A percentile compares a stretch with the other conserved stretches of the same genome.
Conservation (phyloP, 2,329 filamentous ascomycete genomes). For the Tolypocladium amazonense region DNA sequence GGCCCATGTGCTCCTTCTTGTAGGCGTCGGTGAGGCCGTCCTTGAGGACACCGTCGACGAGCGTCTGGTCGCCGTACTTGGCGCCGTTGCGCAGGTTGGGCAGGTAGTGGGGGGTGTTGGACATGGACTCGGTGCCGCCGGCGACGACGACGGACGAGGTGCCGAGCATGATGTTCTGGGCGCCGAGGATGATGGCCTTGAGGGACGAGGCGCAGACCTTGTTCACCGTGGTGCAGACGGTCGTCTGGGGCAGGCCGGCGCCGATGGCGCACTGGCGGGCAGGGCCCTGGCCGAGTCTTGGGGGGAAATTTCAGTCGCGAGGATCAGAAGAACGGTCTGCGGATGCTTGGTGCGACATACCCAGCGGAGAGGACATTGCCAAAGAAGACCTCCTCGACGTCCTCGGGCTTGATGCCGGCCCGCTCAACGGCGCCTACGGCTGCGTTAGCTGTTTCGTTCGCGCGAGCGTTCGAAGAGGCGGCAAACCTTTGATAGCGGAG, state of each 20-base stretch:
- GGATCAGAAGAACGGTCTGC: background rate
- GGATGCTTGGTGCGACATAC: conserved; percentile 38
- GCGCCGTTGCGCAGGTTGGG: conserved; percentile 74
- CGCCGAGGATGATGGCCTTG: conserved; percentile 89
- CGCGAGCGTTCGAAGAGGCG: background rate
- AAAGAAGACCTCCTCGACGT: conserved; percentile 95
- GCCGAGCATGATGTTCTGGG: conserved; percentile 95
- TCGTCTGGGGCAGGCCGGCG: conserved; percentile 71
- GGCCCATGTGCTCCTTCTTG: conserved; percentile 94
- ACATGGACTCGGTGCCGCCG: conserved; percentile 97
- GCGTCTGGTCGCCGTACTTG: conserved; percentile 85
- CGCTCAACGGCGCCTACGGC: conserved; percentile 65
- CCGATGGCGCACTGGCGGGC: conserved; percentile 87
- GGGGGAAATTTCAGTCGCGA: background rate
- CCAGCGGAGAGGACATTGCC: conserved; percentile 96
- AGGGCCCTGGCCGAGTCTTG: conserved; percentile 87
- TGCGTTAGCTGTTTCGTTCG: conserved; percentile 2
- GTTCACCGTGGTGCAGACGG: conserved; percentile 89
- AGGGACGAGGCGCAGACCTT: conserved; percentile 96
- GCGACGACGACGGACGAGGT: conserved; percentile 89
- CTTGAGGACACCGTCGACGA: conserved; percentile 87
- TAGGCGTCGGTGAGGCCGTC: conserved; percentile 93
- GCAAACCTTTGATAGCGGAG: conserved; percentile 78
- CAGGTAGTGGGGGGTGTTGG: conserved; percentile 93
- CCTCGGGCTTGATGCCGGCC: conserved; percentile 75